Percentiles rank a stretch among this genome's conserved stretches.
Evolutionary conservation across 2,329 filamentous ascomycete species (phyloP).

Genomic region (Fusarium sp.): DNA sequence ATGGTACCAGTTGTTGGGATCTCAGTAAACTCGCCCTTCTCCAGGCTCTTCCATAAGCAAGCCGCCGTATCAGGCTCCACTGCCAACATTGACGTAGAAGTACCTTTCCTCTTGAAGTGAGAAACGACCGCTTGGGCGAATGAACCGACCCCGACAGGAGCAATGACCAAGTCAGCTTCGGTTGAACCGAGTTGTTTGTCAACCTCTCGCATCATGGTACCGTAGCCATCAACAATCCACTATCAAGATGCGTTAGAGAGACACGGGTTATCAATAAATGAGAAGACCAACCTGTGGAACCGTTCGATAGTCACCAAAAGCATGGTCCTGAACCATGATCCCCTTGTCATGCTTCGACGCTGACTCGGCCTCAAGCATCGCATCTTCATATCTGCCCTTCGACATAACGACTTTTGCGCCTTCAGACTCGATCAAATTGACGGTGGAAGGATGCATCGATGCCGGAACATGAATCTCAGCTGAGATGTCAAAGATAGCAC

Average conservation of each 20-base stretch:
- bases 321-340: constrained; percentile 76
- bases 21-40: constrained; percentile 59
- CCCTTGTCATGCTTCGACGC: constrained; percentile 57
- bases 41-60: constrained; percentile 67
- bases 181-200: constrained; percentile 67
- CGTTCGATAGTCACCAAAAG: constrained; percentile 74
- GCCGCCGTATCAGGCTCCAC: constrained; percentile 78
- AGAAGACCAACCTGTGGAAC: constrained; percentile 65
- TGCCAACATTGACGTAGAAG: constrained; percentile 62
- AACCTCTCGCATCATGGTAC: constrained; percentile 76
- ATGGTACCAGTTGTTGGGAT: constrained; percentile 72
- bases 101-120: constrained; percentile 68
- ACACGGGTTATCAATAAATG: no score
- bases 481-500: constrained; percentile 65
- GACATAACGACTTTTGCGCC: constrained; percentile 70
- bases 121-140: constrained; percentile 76
- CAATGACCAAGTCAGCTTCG: constrained; percentile 64
- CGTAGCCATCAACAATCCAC: constrained; percentile 84
- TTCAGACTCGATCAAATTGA: constrained; percentile 68
- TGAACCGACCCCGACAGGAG: constrained; percentile 79
- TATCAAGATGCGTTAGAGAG: constrained; percentile 34
- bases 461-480: constrained; percentile 73
- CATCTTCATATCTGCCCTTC: constrained; percentile 73
- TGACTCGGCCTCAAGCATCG: constrained; percentile 63
- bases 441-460: constrained; percentile 66